Base-by-base conservation (phyloP, 257 asterid species). In the Jasminum sambac region DNA sequence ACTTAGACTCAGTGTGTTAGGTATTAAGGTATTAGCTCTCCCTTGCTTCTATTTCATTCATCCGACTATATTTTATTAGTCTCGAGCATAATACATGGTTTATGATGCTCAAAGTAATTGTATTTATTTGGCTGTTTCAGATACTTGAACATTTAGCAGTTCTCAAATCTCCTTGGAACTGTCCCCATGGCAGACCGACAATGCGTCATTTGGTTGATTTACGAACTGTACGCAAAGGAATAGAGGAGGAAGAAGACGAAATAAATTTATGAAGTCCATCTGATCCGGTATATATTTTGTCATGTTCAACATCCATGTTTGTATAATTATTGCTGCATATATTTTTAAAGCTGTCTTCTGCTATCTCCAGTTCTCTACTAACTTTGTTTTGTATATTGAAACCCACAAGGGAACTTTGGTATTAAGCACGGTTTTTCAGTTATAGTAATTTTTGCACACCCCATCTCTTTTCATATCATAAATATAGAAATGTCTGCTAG, bases 171-270 rank as follows among this genome's bases (percentile, higher is more conserved):
- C 99, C 99, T 19, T 95, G 98, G 97, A 91, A 95, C 83, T 91
- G 99, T 75, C 99, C 97, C 0, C 99, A 91, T 43, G 98, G 99
- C 67, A 78, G 98, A 72, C 99, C 99, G 17, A 95, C 98, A 25
- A 95, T 95, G 98, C 95, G 99, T 11, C 98, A 95, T 84, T 77
- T 91, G 88, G 96, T 88, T 6, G 97, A 91, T 86, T 75, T 95
- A 42, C 78, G 77, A 81, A 81, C 83, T n/a, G 72, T 88, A 24
- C 76, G 52, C 37, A 85, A 71, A 79, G 74, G 68, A 26, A 63
- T 72, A 6, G 83, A 80, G 9, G n/a, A n/a, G n/a, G n/a, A n/a
- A n/a, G 88, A 77, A 30, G 91, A 76, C 30, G 84, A 71, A 14
- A 69, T 52, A 71, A 63, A 64, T 8, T 48, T 7, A 6, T 48